Conservation (phyloP, 176 grass and related monocot species). For the Stipa capillata region DNA sequence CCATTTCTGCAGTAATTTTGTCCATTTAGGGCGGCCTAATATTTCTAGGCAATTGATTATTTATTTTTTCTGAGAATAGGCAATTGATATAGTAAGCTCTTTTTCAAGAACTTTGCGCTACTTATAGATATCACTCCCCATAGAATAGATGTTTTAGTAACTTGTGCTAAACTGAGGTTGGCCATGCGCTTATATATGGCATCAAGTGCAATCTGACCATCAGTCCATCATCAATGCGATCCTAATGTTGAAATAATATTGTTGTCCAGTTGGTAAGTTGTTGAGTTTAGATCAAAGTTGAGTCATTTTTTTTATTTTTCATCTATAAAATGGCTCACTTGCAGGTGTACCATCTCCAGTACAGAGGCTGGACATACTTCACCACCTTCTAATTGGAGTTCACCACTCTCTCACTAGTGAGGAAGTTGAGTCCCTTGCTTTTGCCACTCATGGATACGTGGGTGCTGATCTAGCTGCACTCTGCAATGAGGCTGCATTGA, state of each 20-base stretch:
- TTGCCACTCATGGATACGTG: constrained; percentile 76
- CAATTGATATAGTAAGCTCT: not conserved
- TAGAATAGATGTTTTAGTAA: not conserved
- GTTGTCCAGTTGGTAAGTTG: constrained; percentile 5
- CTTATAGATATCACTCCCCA: not conserved
- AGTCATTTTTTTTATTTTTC: not conserved
- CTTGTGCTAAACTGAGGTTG: not conserved
- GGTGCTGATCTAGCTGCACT: constrained; percentile 95
- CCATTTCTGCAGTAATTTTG: not conserved
- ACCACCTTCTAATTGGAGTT: constrained; percentile 43
- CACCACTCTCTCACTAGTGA: constrained; percentile 44
- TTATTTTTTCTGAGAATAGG: not conserved
- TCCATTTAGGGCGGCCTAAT: not conserved
- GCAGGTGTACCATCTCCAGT: constrained; percentile 77
- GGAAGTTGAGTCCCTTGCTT: constrained; percentile 52
- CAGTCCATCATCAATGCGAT: not conserved
- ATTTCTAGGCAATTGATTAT: not conserved
- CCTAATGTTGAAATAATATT: not conserved
- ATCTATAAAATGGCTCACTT: constrained; percentile 18
- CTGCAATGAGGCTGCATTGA: constrained; percentile 75
- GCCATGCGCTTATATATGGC: not conserved
- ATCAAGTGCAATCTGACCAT: not conserved
- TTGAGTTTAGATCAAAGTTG: not conserved
- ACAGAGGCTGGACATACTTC: constrained; percentile 86
- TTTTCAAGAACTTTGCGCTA: not conserved